A percentile compares a stretch with the other conserved stretches of the same genome.
Evolutionary conservation across 495 filamentous ascomycete species (phyloP).

Genomic region (Geoglossum glabrum): DNA sequence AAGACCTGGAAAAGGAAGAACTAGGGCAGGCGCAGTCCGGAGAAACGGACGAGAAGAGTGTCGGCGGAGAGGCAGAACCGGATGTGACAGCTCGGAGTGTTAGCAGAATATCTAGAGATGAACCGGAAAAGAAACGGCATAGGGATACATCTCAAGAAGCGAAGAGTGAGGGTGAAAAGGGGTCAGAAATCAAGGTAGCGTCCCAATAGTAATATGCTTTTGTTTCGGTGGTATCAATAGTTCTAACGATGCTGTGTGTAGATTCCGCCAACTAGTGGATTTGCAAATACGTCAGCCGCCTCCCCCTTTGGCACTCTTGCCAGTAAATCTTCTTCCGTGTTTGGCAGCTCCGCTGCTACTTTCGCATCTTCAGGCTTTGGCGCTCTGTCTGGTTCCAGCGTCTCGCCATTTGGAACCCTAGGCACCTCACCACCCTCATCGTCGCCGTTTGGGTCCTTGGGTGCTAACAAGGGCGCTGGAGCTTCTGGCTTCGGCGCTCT

Average conservation of each 20-base stretch:
- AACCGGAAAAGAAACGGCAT: constrained; percentile 28
- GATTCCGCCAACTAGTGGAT: constrained; percentile 27
- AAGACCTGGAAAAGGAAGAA: constrained; percentile 15
- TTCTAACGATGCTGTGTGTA: constrained; percentile 8
- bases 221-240: background rate
- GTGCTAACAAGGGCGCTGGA: background rate
- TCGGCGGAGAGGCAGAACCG: constrained; percentile 9
- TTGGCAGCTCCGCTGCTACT: constrained; percentile 10
- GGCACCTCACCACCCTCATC: constrained; percentile 18
- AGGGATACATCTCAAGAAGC: constrained; percentile 25
- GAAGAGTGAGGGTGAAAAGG: background rate
- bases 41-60: constrained; percentile 3
- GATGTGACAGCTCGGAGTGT: background rate
- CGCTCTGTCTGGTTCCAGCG: constrained; percentile 25
- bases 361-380: constrained; percentile 32
- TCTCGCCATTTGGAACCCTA: constrained; percentile 33
- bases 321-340: background rate
- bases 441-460: constrained; percentile 3
- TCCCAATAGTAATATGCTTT: background rate
- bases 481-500: background rate
- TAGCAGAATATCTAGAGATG: constrained; percentile 11
- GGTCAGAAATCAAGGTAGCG: constrained; percentile 8
- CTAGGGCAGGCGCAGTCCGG: background rate
- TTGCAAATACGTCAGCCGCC: constrained; percentile 29
- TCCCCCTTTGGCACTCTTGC: constrained; percentile 30